Evolutionary conservation across 805 yeast species (phyloP), one percentile per base, ranked within the genome.

Genomic region (Hanseniaspora hatyaiensis): DNA sequence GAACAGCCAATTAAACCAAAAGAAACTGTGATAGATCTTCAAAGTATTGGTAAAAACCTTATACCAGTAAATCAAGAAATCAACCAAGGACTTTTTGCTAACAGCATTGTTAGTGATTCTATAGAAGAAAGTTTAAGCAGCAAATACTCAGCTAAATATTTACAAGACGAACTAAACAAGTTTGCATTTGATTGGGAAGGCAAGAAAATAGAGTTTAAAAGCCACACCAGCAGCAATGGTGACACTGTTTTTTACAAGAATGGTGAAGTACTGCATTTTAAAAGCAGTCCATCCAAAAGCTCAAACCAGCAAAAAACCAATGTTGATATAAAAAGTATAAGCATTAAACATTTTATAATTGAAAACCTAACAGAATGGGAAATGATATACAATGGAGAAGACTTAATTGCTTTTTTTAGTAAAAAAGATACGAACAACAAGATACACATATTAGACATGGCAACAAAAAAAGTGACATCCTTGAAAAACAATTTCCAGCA

Each of bases 381-480:
- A 6, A 30, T 41, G 2, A 40, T 30, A 9, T 48, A 30, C 29
- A 48, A 41, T n/a, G 47, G 47, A 6, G 47, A 47, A 33, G 40
- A 40, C 9, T 30, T 47, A 12, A 22, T 37, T 15, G 12, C 34
- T 12, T 40, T 34, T 16, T 38, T 24, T 11, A 23, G 32, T 12
- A 29, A 19, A n/a, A 20, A 13, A 3, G 9, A 19, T 20, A 22
- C 13, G 8, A 8, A 31, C 6, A 29, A 30, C 15, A 34, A 8
- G 3, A 19, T 47, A 3, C 30, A 31, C 4, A 26, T 47, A 16
- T 9, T 47, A 55, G 64, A 9, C 20, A 55, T n/a, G 52, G 57
- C 6, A 34, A 51, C 1, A 55, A 57, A 39, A 50, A 34, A 40
- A 9, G 12, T 34, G 9, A 40, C 31, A 20, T 8, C 34, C 4